Base-by-base conservation (phyloP, 2,329 filamentous ascomycete species). In the Diaporthe longicolla region DNA sequence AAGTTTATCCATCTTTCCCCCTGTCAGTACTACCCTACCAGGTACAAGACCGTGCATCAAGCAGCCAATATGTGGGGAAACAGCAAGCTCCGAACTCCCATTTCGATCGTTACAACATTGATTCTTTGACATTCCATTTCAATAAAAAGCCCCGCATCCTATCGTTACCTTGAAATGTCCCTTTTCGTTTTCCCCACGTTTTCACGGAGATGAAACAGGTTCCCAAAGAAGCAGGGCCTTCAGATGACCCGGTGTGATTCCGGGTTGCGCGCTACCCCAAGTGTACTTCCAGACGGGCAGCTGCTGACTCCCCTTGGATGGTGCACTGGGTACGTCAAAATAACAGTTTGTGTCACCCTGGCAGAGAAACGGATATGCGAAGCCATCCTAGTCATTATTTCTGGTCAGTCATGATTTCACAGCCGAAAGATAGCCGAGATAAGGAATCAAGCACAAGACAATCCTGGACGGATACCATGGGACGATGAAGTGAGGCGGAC, bases 161-260 rank as follows among this genome's bases (percentile, higher is more conserved):
- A 9, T 21, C 45, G 61, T 32, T 15, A 37, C 29, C 10, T 52
- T 21, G 1, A 4, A 8, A 1, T 11, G 7, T 52, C 29, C 26
- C 29, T 37, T 11, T 11, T 32, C 7, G 61, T 4, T 11, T 37
- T 37, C 10, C 29, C 29, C 29, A 32, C 29, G 29, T 32, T 21
- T 21, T 66, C 45, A 40, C 29, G 63, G 52, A 29, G 63, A 74
- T 19, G 73, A 70, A 40, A 59, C 59, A 11, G 68, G 68, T 52
- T 70, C 37, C 55, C 55, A 74, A 26, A 73, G 55, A 29, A 74
- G 40, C 37, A 74, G 48, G 48, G 70, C 50, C 63, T 63, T 61
- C 48, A 69, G 72, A 29, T 74, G 73, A 19, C 73, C 73, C 21
- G 43, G 45, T 13, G 73, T 65, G n/a, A 74, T 71, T 32, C 43